Evolutionary conservation across 75 land plant species (phyloP).

Genomic region (Pseudotsuga menziesii): DNA sequence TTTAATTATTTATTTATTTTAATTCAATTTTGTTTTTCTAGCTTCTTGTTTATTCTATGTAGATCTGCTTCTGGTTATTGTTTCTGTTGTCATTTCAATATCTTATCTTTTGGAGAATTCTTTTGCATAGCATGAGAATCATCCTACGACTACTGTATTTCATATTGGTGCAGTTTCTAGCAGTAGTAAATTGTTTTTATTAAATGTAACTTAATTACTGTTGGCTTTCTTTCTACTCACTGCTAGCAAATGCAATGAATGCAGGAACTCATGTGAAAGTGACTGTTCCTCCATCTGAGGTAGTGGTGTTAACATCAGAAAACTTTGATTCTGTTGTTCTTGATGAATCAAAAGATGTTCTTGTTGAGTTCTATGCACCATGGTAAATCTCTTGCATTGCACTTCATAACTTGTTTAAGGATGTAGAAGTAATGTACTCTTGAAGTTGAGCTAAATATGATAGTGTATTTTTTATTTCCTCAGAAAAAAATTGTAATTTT

Average conservation of each 20-base stretch:
- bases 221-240: background rate
- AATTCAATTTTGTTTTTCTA: background rate
- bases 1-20: background rate
- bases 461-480: no score
- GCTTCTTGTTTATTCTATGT: no score
- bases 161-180: background rate
- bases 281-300: constrained; percentile 56
- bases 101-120: background rate
- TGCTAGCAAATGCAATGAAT: background rate
- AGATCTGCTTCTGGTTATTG: background rate
- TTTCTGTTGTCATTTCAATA: background rate
- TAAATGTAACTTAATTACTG: background rate
- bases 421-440: background rate
- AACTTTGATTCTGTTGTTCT: constrained; percentile 80
- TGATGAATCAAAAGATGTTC: constrained; percentile 80
- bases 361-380: constrained; percentile 98
- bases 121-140: background rate
- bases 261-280: constrained; percentile 89
- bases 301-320: constrained; percentile 73
- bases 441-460: background rate
- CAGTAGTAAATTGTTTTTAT: background rate
- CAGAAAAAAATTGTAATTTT: no score
- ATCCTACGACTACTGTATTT: background rate
- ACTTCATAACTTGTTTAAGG: background rate
- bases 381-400: constrained; percentile 44